Conservation (phyloP, 2,329 filamentous ascomycete genomes). For the Pseudocercospora macadamiae region DNA sequence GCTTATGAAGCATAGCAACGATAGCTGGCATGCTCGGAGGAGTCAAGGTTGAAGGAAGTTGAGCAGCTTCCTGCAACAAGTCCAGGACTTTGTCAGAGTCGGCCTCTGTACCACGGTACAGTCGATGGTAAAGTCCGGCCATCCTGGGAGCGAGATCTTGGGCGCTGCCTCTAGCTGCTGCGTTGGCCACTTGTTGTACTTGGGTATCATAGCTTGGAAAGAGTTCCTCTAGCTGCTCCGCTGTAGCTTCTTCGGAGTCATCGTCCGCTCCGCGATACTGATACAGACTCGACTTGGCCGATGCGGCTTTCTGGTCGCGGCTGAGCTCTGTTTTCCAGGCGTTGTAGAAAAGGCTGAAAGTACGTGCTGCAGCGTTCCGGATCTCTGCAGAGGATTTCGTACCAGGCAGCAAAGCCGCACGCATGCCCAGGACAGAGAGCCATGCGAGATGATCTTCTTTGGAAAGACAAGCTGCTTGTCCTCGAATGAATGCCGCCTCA, state of each 20-base stretch:
- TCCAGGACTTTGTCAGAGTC: constrained; percentile 19
- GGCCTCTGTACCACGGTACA: not conserved
- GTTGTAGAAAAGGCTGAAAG: constrained; percentile 73
- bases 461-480: constrained; percentile 15
- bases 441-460: constrained; percentile 30
- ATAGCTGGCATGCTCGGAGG: constrained; percentile 12
- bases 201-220: constrained; percentile 77
- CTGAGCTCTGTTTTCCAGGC: constrained; percentile 80
- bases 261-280: constrained; percentile 77
- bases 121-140: constrained; percentile 25
- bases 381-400: constrained; percentile 20
- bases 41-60: not conserved
- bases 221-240: constrained; percentile 74
- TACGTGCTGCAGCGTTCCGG: constrained; percentile 61
- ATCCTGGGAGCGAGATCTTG: constrained; percentile 31
- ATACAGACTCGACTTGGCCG: constrained; percentile 76
- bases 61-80: constrained; percentile 21
- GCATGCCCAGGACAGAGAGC: constrained; percentile 27
- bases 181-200: not conserved
- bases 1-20: constrained; percentile 7
- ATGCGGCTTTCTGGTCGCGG: constrained; percentile 74
- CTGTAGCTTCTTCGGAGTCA: constrained; percentile 73
- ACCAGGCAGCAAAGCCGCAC: constrained; percentile 16
- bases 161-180: constrained; percentile 10
- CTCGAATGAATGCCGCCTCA: constrained; percentile 29